Percentiles rank a stretch among this genome's conserved stretches.
phyloP scores from a whole-genome alignment of 352 stramenopile species.

The Detonula confervacea region DNA sequence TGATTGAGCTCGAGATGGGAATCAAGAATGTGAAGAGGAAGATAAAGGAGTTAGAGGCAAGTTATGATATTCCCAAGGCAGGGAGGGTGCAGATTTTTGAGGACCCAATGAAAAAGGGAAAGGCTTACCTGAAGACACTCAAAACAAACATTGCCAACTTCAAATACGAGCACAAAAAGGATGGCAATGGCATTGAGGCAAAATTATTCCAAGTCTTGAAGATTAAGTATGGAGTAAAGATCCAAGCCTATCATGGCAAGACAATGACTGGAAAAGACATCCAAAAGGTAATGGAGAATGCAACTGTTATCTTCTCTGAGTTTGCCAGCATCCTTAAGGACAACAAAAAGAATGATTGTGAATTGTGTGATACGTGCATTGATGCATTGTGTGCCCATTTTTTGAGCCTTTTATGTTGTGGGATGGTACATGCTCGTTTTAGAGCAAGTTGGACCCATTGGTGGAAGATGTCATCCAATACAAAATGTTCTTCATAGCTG shows the following conservation, averaged over 20 bases:
- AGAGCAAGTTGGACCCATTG: conserved; percentile 11
- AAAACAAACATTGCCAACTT: neutral
- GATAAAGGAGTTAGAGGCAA: neutral
- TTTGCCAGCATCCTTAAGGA: conserved; percentile 6
- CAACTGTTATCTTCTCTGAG: neutral
- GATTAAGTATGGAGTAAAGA: neutral
- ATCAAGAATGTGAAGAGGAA: neutral
- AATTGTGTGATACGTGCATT: conserved; percentile 6
- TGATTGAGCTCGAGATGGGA: neutral
- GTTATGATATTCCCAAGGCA: too few species aligned
- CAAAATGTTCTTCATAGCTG: conserved; percentile 20
- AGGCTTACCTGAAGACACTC: neutral
- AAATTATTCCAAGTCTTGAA: neutral
- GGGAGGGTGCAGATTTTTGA: too few species aligned
- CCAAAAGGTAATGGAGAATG: conserved; percentile 9
- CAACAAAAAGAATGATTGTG: neutral
- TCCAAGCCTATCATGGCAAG: conserved; percentile 7
- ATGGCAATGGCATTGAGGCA: neutral
- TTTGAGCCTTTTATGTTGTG: conserved; percentile 26
- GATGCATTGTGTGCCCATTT: conserved; percentile 23
- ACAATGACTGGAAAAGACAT: conserved; percentile 10
- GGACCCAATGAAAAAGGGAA: neutral
- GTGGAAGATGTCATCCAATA: conserved; percentile 15
- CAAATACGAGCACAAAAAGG: neutral
- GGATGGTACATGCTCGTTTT: conserved; percentile 37